These are phyloP conservation scores for Russula vinacea DNA, from an alignment of 768 basidiomycete genomes.

Conservation along the genomic window DNA sequence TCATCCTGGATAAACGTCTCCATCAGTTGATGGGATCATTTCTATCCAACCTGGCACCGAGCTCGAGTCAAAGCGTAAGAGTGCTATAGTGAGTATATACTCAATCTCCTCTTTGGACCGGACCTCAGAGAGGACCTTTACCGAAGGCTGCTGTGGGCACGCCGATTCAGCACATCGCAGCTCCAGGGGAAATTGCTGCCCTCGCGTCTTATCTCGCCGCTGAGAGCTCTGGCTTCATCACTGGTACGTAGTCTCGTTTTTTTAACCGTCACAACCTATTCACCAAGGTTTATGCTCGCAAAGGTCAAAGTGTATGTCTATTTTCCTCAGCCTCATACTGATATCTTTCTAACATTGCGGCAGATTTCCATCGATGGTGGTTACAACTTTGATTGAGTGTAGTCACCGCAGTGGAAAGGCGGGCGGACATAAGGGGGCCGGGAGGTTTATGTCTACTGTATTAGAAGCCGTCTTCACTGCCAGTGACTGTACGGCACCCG, in stretches of 20 bases:
- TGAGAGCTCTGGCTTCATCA: conserved; percentile 27
- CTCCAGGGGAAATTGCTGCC: conserved; percentile 28
- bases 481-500: too few species aligned
- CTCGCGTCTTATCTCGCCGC: conserved; percentile 29
- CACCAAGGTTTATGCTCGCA: neutral
- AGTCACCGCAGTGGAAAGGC: neutral
- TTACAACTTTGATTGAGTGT: conserved; percentile 5
- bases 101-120: neutral
- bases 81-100: neutral
- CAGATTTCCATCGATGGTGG: conserved; percentile 21
- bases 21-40: neutral
- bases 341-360: neutral
- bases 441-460: neutral
- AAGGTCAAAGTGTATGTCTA: conserved; percentile 22
- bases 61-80: neutral
- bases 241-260: conserved; percentile 18
- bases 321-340: neutral
- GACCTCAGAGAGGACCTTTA: neutral
- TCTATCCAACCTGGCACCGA: neutral
- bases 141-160: neutral
- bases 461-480: neutral
- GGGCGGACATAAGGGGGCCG: neutral
- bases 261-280: neutral
- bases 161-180: conserved; percentile 13
- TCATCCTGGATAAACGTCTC: too few species aligned